A percentile compares a stretch with the other conserved stretches of the same genome.
These are phyloP conservation scores for Globisporangium barbulae DNA, from an alignment of 352 stramenopile genomes.

Conservation along the genomic window DNA sequence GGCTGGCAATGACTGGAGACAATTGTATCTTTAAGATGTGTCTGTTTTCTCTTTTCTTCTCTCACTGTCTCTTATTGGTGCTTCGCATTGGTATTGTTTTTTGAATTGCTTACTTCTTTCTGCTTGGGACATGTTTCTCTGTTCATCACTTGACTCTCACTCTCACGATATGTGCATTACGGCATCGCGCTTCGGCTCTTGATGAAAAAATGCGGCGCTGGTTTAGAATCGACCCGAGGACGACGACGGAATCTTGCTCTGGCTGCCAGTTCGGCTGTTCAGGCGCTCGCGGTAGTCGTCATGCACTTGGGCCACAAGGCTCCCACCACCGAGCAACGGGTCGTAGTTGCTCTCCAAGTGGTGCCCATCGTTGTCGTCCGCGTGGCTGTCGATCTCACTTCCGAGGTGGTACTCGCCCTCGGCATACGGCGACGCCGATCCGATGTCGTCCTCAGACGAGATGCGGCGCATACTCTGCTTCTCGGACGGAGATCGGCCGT, in stretches of 20 bases:
- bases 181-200: background rate
- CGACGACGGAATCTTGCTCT: slow-evolving; percentile 18
- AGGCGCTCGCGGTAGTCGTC: slow-evolving; percentile 74
- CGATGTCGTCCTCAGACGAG: slow-evolving; percentile 13
- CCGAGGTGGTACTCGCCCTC: slow-evolving; percentile 18
- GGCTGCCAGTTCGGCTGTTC: slow-evolving; percentile 39
- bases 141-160: background rate
- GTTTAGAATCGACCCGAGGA: slow-evolving; percentile 15
- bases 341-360: slow-evolving; percentile 47
- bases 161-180: background rate
- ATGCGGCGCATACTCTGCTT: slow-evolving; percentile 22
- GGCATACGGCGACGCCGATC: background rate
- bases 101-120: background rate
- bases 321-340: slow-evolving; percentile 54
- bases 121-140: background rate
- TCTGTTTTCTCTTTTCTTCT: background rate
- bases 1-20: background rate
- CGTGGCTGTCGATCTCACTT: slow-evolving; percentile 18
- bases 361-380: slow-evolving; percentile 24
- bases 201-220: background rate
- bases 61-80: background rate
- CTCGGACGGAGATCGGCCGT: slow-evolving; percentile 19
- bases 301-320: slow-evolving; percentile 69
- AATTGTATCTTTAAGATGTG: background rate
- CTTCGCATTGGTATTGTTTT: background rate